A percentile compares a stretch with the other conserved stretches of the same genome.
phyloP scores from a whole-genome alignment of 176 grass and related monocot species.

The Bolboschoenus planiculmis region DNA sequence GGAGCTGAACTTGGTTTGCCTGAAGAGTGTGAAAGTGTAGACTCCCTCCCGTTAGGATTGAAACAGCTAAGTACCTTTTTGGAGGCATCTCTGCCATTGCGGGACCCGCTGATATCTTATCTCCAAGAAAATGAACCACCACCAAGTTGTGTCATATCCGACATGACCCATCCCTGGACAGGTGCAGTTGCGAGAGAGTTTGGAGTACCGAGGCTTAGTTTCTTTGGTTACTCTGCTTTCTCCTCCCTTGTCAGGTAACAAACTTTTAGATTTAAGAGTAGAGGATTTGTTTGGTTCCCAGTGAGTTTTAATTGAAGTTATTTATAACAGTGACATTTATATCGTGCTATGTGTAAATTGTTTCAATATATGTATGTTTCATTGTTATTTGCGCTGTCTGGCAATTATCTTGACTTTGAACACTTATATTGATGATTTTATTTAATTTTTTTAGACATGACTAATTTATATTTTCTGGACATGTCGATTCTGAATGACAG shows the following conservation, averaged over 20 bases:
- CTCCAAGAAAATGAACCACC: not conserved
- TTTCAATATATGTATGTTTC: not conserved
- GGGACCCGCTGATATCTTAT: conserved; percentile 23
- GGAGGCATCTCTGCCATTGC: conserved; percentile 11
- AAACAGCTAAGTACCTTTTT: not conserved
- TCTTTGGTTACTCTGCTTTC: conserved; percentile 34
- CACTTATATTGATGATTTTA: not conserved
- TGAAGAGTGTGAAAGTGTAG: conserved; percentile 35
- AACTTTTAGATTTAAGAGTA: not conserved
- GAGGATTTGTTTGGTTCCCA: not conserved
- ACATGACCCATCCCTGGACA: conserved; percentile 32
- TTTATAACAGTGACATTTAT: not conserved
- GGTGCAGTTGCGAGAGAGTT: conserved; percentile 23
- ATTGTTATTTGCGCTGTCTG: not conserved
- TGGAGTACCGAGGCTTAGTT: conserved; percentile 26
- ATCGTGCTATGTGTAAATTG: not conserved
- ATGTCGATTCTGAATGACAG: not conserved
- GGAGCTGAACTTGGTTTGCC: conserved; percentile 27
- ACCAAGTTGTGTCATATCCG: conserved; percentile 31
- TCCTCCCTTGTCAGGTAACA: conserved; percentile 14
- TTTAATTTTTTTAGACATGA: not conserved
- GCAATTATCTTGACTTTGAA: not conserved
- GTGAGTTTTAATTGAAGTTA: not conserved
- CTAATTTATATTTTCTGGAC: not conserved
- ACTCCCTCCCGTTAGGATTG: conserved; percentile 5